phyloP scores from a whole-genome alignment of 306 rosid species.

The Lablab purpureus region DNA sequence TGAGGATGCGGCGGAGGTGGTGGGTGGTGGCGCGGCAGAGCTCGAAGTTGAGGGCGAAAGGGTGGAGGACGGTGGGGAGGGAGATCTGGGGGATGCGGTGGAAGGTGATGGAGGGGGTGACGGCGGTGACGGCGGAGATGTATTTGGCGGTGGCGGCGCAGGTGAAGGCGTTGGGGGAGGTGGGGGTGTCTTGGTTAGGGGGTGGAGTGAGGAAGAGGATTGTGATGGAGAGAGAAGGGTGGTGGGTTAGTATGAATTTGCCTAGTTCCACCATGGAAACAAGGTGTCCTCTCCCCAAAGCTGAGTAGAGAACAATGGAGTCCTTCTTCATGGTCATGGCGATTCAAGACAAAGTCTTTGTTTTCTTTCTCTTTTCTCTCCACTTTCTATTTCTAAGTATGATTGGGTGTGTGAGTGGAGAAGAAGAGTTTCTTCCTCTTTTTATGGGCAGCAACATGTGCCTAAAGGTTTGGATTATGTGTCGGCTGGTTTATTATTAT shows the following conservation, averaged over 20 bases:
- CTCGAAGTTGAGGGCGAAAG: neutral
- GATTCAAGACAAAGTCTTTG: neutral
- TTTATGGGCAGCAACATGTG: neutral
- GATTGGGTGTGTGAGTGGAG: neutral
- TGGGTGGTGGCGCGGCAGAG: constrained; percentile 5
- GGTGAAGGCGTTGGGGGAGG: constrained; percentile 24
- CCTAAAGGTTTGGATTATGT: too few relatives aligned
- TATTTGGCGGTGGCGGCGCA: constrained; percentile 40
- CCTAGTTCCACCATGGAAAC: constrained; percentile 32
- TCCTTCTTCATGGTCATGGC: neutral
- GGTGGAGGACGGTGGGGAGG: neutral
- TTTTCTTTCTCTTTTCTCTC: neutral
- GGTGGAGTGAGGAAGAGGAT: constrained; percentile 55
- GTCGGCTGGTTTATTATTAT: too few relatives aligned
- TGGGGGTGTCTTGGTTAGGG: constrained; percentile 13
- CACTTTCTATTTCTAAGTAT: neutral
- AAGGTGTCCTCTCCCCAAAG: constrained; percentile 26
- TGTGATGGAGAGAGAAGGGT: constrained; percentile 50
- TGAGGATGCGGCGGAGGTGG: neutral
- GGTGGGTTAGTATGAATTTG: constrained; percentile 28
- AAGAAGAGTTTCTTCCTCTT: neutral
- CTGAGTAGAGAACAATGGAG: constrained; percentile 25
- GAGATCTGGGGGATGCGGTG: constrained; percentile 37
- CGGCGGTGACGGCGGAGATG: constrained; percentile 43
- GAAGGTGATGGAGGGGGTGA: constrained; percentile 40